Evolutionary conservation across 352 stramenopile species (phyloP).

Genomic region (Phytophthora ramorum): DNA sequence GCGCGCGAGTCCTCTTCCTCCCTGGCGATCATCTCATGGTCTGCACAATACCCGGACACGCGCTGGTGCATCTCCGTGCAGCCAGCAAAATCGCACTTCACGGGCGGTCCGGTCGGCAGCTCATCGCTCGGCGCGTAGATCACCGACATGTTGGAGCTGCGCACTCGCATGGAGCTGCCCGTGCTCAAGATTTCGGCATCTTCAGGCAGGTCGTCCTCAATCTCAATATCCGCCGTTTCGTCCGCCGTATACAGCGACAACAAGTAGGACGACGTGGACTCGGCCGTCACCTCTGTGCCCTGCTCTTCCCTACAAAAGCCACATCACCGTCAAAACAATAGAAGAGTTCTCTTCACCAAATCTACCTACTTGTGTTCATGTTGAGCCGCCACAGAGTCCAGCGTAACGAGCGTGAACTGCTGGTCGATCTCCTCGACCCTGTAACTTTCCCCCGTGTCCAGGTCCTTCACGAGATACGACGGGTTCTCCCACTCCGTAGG

Average conservation of each 20-base stretch:
- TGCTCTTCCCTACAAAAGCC: constrained; percentile 28
- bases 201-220: constrained; percentile 58
- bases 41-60: constrained; percentile 70
- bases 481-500: constrained; percentile 76
- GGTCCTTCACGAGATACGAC: constrained; percentile 83
- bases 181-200: constrained; percentile 8
- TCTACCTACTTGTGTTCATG: constrained; percentile 56
- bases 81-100: constrained; percentile 56
- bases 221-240: constrained; percentile 84
- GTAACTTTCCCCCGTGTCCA: constrained; percentile 83
- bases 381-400: constrained; percentile 70
- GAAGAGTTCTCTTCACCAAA: neutral
- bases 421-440: constrained; percentile 86
- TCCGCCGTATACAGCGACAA: constrained; percentile 81
- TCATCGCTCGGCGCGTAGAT: constrained; percentile 52
- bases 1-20: constrained; percentile 84
- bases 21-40: constrained; percentile 83
- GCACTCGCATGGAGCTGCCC: constrained; percentile 29
- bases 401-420: constrained; percentile 78
- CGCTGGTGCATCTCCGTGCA: constrained; percentile 74
- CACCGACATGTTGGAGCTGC: constrained; percentile 61
- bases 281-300: constrained; percentile 21
- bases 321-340: constrained; percentile 3
- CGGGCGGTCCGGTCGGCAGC: constrained; percentile 41
- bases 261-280: constrained; percentile 71